A percentile compares a stretch with the other conserved stretches of the same genome.
Conservation (phyloP, 208 protist species). For the Leishmania braziliensis region DNA sequence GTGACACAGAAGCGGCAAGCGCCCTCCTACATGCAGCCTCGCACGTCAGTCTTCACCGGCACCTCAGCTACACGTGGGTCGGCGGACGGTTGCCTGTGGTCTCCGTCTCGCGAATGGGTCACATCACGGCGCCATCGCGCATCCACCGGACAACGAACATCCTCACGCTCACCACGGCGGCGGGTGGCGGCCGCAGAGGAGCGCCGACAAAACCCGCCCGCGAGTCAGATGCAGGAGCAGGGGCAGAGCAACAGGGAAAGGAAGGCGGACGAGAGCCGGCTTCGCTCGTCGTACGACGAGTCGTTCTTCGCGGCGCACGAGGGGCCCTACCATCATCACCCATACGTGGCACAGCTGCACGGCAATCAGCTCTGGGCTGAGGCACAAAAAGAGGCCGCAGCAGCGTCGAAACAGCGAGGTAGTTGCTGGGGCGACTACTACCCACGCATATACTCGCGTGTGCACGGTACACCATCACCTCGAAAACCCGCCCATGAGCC, state of each 20-base stretch:
- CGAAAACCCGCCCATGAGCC: neutral
- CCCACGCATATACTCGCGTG: neutral
- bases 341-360: constrained; percentile 21
- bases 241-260: neutral
- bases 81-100: neutral
- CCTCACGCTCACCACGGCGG: neutral
- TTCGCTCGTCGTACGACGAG: neutral
- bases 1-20: neutral
- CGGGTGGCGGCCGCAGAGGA: neutral
- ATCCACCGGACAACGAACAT: no score
- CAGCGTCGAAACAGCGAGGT: constrained; percentile 14
- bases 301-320: no score
- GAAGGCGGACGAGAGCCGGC: neutral
- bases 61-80: neutral
- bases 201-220: neutral
- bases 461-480: neutral
- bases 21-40: neutral
- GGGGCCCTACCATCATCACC: neutral
- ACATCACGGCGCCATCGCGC: neutral
- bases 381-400: constrained; percentile 7
- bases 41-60: neutral
- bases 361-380: constrained; percentile 17
- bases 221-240: neutral
- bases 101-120: neutral
- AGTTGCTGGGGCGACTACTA: constrained; percentile 15